These are phyloP conservation scores for Colletotrichum kahawae DNA, from an alignment of 2,329 filamentous ascomycete species.

Conservation along the genomic window DNA sequence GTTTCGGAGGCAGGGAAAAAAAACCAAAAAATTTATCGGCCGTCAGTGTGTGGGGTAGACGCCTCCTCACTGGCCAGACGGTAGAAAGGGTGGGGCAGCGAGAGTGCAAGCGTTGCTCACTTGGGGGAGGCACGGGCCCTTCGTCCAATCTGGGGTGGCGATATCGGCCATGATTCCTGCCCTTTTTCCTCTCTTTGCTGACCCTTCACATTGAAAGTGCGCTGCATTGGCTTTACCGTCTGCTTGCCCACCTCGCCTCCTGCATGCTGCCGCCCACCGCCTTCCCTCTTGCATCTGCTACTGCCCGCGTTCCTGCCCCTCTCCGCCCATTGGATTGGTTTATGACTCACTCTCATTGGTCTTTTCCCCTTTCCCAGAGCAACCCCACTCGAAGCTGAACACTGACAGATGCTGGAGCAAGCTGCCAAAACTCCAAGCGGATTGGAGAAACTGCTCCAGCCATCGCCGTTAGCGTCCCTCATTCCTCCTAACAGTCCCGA, in stretches of 20 bases:
- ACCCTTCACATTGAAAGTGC: neutral
- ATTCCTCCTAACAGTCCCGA: neutral
- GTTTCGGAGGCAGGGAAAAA: constrained; percentile 14
- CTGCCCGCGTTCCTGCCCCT: neutral
- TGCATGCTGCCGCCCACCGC: neutral
- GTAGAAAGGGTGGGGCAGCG: neutral
- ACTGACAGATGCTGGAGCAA: neutral
- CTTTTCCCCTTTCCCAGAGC: neutral
- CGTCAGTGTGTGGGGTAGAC: constrained; percentile 16
- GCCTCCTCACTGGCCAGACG: neutral
- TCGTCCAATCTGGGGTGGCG: constrained; percentile 18
- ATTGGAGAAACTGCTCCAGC: neutral
- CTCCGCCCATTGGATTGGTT: neutral
- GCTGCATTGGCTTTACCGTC: neutral
- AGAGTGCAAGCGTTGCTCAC: constrained; percentile 3
- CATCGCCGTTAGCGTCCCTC: neutral
- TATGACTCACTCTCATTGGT: constrained; percentile 8
- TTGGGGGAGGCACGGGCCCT: neutral
- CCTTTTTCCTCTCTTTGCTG: neutral
- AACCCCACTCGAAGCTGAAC: neutral
- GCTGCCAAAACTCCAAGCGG: neutral
- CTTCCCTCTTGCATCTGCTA: neutral
- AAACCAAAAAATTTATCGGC: constrained; percentile 19
- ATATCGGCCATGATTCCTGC: constrained; percentile 10
- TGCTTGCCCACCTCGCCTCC: neutral